Base-by-base conservation (phyloP, 768 basidiomycete genomes). In the Lactarius sanguifluus region DNA sequence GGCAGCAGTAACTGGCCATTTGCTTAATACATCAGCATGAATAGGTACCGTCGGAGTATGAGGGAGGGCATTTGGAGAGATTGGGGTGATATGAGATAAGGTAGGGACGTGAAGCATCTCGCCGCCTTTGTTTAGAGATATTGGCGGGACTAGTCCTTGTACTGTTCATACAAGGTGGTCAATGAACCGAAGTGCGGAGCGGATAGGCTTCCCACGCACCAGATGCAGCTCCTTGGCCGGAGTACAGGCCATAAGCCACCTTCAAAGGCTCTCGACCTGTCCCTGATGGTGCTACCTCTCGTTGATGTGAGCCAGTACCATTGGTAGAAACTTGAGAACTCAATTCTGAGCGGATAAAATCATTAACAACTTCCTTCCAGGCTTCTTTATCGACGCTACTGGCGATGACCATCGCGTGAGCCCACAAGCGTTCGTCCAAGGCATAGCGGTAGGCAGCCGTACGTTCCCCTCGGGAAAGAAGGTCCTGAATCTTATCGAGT, bases 341-440 rank as follows among this genome's bases (percentile, higher is more conserved):
- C 3, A 98, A 79, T 73, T 97, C 96, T 18, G 84, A 81, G 40
- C 84, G 85, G 41, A 96, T 75, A 72, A 98, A 99, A 66, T 96
- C 92, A 54, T 83, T 85, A 0, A 93, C 91, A 15, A 90, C 91
- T 67, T 94, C 93, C 72, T 91, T 92, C 94, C 94, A 98, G 2
- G 92, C 82, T 34, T 97, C 95, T 71, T 91, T 92, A 75, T 96
- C 96, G 60, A 97, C 84, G 63, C 91, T 90, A 72, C 92, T 96
- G 12, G 96, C 87, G 69, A 99, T 94, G 63, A 98, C 77, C 85
- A 98, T 86, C 2, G 97, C 96, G 76, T 99, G 97, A 1, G 93
- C 88, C 96, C 96, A 99, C 50, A 98, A 76, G 72, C 85, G 90
- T 76, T 94, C 85, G 65, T 96, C 91, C 52, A 93, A 81, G 3